Base-by-base conservation (phyloP, 2,329 filamentous ascomycete genomes). In the Neofusicoccum umdonicola region DNA sequence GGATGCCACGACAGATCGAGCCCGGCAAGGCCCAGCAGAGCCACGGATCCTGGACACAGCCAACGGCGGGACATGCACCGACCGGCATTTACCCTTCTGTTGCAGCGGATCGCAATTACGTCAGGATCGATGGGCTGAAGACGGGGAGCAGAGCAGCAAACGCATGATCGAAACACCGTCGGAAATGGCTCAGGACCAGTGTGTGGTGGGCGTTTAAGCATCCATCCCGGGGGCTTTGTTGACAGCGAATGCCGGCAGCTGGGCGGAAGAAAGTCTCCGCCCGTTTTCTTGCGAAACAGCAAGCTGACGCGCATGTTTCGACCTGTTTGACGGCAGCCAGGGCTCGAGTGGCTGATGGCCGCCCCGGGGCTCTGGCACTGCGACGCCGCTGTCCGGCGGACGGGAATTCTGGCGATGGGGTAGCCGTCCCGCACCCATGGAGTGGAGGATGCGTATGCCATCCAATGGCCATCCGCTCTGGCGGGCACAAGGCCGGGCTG, bases 311-410 rank as follows among this genome's bases (percentile, higher is more conserved):
- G 42, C 56, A 37, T 19, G 31, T 58, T 47, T 37, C 37, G 50
- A 34, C 9, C 4, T 34, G 27, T 51, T 13, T 48, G 45, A 35
- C 47, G 47, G 47, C 22, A 12, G 47, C 15, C 47, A 35, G 50
- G 50, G 50, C n/a, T 44, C 27, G 54, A 45, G 54, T 45, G 42
- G 56, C 42, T 19, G 31, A 37, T 34, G 22, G 39, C 34, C 19
- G n/a, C 31, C 31, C 56, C 56, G 56, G 37, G 8, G 27, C 17
- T 45, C 56, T 60, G 56, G 56, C 56, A 37, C 56, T n/a, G n/a
- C n/a, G 15, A 19, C 50, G 31, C 50, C 50, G 50, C 50, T 15
- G 34, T 31, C 50, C 50, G 50, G 9, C 50, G 50, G 31, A 37
- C 34, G 50, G 31, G 34, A 15, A 39, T 17, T 52, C 7, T 22